A percentile compares a stretch with the other conserved stretches of the same genome.
Conservation (phyloP, 495 filamentous ascomycete species). For the Echria macrotheca region DNA sequence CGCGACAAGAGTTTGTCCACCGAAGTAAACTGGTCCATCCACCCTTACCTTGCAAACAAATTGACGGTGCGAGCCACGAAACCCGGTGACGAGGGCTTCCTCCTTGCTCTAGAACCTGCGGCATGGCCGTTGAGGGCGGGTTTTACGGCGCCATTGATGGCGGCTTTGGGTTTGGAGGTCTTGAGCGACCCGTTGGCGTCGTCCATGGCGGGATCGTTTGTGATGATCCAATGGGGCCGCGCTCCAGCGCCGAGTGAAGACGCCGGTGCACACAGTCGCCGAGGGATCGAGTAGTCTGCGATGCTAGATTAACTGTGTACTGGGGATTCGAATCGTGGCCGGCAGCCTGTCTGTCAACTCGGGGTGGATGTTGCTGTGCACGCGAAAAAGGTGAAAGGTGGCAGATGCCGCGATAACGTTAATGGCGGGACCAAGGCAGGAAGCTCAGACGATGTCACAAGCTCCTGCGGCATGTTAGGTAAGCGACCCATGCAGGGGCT, state of each 20-base stretch:
- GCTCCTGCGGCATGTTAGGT: slow-evolving; percentile 6
- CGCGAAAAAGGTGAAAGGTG: slow-evolving; percentile 10
- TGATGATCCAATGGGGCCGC: too few species aligned
- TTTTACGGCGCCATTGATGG: slow-evolving; percentile 26
- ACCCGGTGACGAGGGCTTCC: slow-evolving; percentile 27
- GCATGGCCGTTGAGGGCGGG: slow-evolving; percentile 26
- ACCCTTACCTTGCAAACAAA: slow-evolving; percentile 56
- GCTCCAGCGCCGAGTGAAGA: too few species aligned
- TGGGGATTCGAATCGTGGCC: too few species aligned
- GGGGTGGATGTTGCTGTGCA: too few species aligned
- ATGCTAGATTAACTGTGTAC: too few species aligned
- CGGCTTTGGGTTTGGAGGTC: slow-evolving; percentile 18
- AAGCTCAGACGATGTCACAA: slow-evolving; percentile 19
- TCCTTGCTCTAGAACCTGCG: slow-evolving; percentile 18
- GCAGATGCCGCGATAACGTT: slow-evolving; percentile 16
- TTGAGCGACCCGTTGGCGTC: slow-evolving; percentile 32
- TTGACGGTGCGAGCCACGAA: slow-evolving; percentile 49
- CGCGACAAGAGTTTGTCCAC: too few species aligned
- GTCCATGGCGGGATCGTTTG: slow-evolving; percentile 30
- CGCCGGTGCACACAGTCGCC: too few species aligned
- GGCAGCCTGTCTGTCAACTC: too few species aligned
- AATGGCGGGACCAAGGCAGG: slow-evolving; percentile 5
- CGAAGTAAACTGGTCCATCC: too few species aligned
- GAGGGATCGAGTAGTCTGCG: too few species aligned
- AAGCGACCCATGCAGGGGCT: slow-evolving; percentile 3